Percentiles rank a stretch among this genome's conserved stretches.
Conservation (phyloP, 2,329 filamentous ascomycete genomes). For the Cercospora sesami region DNA sequence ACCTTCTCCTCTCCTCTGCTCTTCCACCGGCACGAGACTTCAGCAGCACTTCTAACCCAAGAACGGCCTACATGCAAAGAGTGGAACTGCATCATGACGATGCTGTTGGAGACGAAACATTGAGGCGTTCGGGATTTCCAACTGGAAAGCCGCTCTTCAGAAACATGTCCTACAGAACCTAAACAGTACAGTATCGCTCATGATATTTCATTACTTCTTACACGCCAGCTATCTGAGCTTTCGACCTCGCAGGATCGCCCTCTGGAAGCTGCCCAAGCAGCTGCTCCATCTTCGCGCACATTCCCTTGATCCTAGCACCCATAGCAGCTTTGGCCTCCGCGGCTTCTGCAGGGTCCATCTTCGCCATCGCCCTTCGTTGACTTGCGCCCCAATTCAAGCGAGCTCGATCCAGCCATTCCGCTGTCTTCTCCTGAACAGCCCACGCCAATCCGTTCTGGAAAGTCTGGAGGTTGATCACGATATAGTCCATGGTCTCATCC, state of each 20-base stretch:
- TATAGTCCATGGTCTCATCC: conserved; percentile 16
- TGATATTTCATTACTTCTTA: neutral
- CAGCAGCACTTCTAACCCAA: neutral
- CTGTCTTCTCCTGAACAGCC: conserved; percentile 15
- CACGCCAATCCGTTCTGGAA: conserved; percentile 19
- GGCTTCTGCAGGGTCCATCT: neutral
- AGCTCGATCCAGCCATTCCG: conserved; percentile 15
- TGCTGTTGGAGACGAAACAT: neutral
- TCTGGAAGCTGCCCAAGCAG: neutral
- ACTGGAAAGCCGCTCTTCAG: neutral
- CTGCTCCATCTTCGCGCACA: neutral
- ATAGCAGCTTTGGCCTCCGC: neutral
- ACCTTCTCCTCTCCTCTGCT: neutral
- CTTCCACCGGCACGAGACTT: neutral
- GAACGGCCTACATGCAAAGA: neutral
- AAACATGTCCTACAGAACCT: neutral
- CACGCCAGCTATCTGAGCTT: neutral
- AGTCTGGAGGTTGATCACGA: conserved; percentile 10
- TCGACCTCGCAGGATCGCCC: neutral
- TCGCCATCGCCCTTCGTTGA: neutral
- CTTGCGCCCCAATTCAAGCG: conserved; percentile 20
- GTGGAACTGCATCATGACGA: neutral
- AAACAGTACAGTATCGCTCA: neutral
- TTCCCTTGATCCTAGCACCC: neutral
- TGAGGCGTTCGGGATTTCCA: neutral